A percentile compares a stretch with the other conserved stretches of the same genome.
Evolutionary conservation across 164 flowering plant genomes (phyloP).

Genomic region (Echeveria elegans): DNA sequence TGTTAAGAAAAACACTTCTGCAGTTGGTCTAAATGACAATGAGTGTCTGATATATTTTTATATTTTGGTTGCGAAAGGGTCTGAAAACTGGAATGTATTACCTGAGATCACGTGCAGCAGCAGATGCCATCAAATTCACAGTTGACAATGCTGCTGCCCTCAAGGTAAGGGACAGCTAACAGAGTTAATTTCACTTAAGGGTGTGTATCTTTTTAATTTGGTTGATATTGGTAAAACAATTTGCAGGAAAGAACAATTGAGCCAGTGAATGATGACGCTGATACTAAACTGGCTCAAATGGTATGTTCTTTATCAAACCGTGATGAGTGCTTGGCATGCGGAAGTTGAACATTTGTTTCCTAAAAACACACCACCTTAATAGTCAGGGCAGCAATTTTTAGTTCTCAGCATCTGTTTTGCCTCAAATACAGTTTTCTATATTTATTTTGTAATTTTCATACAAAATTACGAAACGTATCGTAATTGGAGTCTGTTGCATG

Average conservation of each 20-base stretch:
- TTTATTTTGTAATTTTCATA: neutral
- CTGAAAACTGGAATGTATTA: conserved; percentile 96
- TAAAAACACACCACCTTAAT: neutral
- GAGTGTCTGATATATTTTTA: neutral
- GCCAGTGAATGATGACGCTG: conserved; percentile 35
- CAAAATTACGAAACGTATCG: neutral
- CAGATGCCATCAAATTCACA: conserved; percentile 96
- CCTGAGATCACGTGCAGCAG: conserved; percentile 87
- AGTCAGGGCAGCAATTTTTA: neutral
- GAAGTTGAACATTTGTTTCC: conserved; percentile 37
- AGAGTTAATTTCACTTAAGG: neutral
- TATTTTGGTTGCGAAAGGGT: conserved; percentile 26
- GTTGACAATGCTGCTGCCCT: conserved; percentile 51
- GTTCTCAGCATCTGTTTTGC: neutral
- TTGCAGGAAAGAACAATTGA: conserved; percentile 42
- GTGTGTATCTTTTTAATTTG: neutral
- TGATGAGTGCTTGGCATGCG: conserved; percentile 91
- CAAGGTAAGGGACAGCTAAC: neutral
- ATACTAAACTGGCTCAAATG: conserved; percentile 71
- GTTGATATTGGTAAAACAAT: neutral
- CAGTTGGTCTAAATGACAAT: neutral
- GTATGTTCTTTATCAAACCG: conserved; percentile 80
- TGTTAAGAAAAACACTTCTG: neutral
- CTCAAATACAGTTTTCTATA: no score
- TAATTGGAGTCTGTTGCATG: no score